A percentile compares a stretch with the other conserved stretches of the same genome.
These are phyloP conservation scores for Syzygium oleosum DNA, from an alignment of 345 rosid genomes.

Conservation along the genomic window DNA sequence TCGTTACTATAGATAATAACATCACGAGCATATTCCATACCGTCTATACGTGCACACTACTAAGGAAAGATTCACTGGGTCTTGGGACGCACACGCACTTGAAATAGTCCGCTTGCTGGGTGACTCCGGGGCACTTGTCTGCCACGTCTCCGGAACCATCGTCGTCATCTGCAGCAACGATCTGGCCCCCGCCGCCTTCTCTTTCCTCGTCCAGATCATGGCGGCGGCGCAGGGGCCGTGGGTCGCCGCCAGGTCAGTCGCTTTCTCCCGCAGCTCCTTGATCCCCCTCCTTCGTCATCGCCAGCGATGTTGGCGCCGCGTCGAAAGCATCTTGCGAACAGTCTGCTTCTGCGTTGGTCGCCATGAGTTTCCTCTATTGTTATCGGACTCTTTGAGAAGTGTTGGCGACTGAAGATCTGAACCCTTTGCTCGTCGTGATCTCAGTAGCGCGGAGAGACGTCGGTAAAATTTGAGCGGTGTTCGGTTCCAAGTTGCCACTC, in stretches of 20 bases:
- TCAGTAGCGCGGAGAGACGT: neutral
- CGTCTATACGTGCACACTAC: too few species aligned
- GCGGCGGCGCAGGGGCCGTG: too few species aligned
- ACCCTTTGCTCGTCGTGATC: neutral
- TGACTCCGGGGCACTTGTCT: neutral
- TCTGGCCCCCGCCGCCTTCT: too few species aligned
- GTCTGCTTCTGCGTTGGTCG: neutral
- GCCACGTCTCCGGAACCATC: neutral
- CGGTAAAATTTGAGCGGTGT: neutral
- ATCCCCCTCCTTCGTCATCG: too few species aligned
- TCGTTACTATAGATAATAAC: too few species aligned
- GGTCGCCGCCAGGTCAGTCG: too few species aligned
- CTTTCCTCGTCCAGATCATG: too few species aligned
- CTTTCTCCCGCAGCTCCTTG: too few species aligned
- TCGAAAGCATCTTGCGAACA: neutral
- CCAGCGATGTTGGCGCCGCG: too few species aligned
- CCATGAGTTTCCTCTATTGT: neutral
- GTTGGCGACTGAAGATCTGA: neutral
- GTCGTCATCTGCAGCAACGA: neutral
- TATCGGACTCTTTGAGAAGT: neutral
- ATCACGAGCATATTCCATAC: too few species aligned
- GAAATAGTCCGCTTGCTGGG: slow-evolving; percentile 6
- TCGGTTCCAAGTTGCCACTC: neutral
- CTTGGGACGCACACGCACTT: neutral
- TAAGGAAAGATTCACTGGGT: too few species aligned